These are phyloP conservation scores for Ceriops tagal DNA, from an alignment of 345 rosid species.

Conservation along the genomic window DNA sequence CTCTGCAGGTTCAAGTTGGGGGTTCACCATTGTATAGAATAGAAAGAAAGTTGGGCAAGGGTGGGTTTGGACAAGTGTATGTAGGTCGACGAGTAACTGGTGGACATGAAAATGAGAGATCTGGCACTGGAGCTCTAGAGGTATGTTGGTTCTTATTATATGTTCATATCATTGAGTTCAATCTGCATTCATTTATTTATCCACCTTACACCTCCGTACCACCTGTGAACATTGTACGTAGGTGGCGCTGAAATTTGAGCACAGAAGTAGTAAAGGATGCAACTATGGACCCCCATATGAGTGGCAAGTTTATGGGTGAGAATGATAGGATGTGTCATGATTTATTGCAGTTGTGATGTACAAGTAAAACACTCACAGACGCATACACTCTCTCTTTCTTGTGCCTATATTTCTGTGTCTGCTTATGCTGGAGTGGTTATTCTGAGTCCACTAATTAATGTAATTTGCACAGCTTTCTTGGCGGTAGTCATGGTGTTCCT, in stretches of 20 bases:
- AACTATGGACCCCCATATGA: conserved; percentile 94
- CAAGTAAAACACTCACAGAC: neutral
- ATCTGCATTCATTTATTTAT: conserved; percentile 2
- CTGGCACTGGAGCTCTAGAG: conserved; percentile 59
- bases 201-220: neutral
- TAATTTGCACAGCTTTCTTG: conserved; percentile 17
- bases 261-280: conserved; percentile 91
- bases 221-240: conserved; percentile 23
- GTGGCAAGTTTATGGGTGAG: conserved; percentile 97
- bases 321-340: conserved; percentile 4
- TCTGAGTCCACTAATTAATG: conserved; percentile 2
- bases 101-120: conserved; percentile 65
- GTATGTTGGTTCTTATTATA: conserved; percentile 25
- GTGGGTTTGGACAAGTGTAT: conserved; percentile 99
- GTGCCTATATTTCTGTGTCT: too few species aligned
- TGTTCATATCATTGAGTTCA: neutral
- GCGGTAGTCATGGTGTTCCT: conserved; percentile 84
- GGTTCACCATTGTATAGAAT: conserved; percentile 79
- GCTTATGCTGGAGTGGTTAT: neutral
- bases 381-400: neutral
- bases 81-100: conserved; percentile 77
- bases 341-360: neutral
- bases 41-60: conserved; percentile 90
- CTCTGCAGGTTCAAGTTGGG: conserved; percentile 79
- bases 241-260: conserved; percentile 98